These are phyloP conservation scores for Arxiozyma bovina DNA, from an alignment of 1,139 yeast species.

Conservation along the genomic window DNA sequence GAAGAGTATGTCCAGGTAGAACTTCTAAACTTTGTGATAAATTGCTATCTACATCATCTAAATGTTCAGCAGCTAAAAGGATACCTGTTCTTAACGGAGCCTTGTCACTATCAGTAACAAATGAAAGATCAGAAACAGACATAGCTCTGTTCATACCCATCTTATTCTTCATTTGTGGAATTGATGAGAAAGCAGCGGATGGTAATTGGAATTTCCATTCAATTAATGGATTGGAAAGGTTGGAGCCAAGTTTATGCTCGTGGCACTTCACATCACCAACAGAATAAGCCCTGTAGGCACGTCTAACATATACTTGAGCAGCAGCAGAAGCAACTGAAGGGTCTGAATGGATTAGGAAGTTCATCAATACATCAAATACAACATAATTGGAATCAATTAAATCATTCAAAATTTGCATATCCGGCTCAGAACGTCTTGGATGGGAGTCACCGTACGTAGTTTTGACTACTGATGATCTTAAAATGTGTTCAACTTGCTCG, in stretches of 20 bases:
- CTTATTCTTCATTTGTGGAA: slow-evolving; percentile 44
- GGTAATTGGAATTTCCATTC: slow-evolving; percentile 92
- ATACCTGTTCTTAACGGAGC: slow-evolving; percentile 76
- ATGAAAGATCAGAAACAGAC: slow-evolving; percentile 86
- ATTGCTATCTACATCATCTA: slow-evolving; percentile 85
- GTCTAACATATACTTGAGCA: slow-evolving; percentile 89
- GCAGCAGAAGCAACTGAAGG: slow-evolving; percentile 93
- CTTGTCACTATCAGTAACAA: slow-evolving; percentile 59
- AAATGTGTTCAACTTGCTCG: slow-evolving; percentile 92
- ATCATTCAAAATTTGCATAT: slow-evolving; percentile 69
- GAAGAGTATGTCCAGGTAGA: slow-evolving; percentile 41
- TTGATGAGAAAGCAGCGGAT: slow-evolving; percentile 61
- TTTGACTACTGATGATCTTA: slow-evolving; percentile 84
- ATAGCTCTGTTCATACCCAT: slow-evolving; percentile 69
- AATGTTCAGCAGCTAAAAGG: slow-evolving; percentile 69
- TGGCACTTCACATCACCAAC: slow-evolving; percentile 67
- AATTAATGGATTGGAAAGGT: slow-evolving; percentile 47
- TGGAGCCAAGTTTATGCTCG: slow-evolving; percentile 26
- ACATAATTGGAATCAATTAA: slow-evolving; percentile 94
- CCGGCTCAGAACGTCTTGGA: slow-evolving; percentile 74
- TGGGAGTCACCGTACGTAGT: slow-evolving; percentile 79
- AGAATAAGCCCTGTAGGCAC: slow-evolving; percentile 94
- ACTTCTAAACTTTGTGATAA: slow-evolving; percentile 67
- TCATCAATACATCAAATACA: slow-evolving; percentile 90
- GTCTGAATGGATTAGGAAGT: slow-evolving; percentile 75